phyloP scores from a whole-genome alignment of 2,329 filamentous ascomycete genomes.

The Atkinsonella texensis region DNA sequence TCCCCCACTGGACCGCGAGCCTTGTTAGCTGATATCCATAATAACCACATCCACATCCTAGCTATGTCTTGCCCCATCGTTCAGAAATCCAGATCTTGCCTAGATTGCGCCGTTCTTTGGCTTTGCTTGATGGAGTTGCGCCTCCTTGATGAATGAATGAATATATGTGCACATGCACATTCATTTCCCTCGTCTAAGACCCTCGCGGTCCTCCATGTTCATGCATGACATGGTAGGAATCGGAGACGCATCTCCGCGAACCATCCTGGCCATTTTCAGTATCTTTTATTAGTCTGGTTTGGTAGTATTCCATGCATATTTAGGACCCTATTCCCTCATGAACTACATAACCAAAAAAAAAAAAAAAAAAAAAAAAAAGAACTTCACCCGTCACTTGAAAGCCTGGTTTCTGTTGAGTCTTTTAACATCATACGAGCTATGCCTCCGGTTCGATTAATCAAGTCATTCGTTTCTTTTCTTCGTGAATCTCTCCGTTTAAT shows the following conservation, averaged over 20 bases:
- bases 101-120: background rate
- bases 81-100: constrained; percentile 4
- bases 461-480: background rate
- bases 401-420: background rate
- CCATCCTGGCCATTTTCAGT: constrained; percentile 6
- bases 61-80: constrained; percentile 4
- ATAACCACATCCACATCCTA: background rate
- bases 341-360: background rate
- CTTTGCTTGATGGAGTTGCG: background rate
- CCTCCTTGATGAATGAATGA: constrained; percentile 10
- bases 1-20: constrained; percentile 2
- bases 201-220: constrained; percentile 24
- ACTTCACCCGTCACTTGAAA: background rate
- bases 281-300: background rate
- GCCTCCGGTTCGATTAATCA: background rate
- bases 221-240: constrained; percentile 21
- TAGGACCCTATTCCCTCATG: constrained; percentile 1
- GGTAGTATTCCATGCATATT: constrained; percentile 3
- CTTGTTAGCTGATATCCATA: background rate
- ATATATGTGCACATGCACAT: constrained; percentile 10
- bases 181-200: constrained; percentile 17
- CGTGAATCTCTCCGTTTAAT: background rate
- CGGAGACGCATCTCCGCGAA: constrained; percentile 7
- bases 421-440: background rate
- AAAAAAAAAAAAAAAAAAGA: no score